These are phyloP conservation scores for Hanseniaspora occidentalis DNA, from an alignment of 805 yeast genomes.

Conservation along the genomic window DNA sequence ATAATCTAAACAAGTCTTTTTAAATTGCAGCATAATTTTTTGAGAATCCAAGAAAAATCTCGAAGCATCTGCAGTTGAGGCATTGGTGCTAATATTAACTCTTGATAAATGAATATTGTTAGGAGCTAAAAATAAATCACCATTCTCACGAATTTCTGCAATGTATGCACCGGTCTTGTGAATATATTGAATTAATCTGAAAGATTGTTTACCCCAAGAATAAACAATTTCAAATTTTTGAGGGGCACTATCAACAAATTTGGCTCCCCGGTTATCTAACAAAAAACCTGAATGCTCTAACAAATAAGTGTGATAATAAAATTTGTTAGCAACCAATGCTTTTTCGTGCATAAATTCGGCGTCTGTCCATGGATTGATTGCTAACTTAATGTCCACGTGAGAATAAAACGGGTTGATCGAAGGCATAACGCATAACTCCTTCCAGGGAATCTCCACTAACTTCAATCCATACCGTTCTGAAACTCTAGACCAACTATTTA, in stretches of 20 bases:
- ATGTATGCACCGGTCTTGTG: conserved; percentile 83
- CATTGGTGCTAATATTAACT: conserved; percentile 34
- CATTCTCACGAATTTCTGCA: conserved; percentile 72
- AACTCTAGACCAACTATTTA: conserved; percentile 64
- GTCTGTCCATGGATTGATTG: conserved; percentile 62
- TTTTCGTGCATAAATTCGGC: conserved; percentile 31
- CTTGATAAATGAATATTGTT: conserved; percentile 75
- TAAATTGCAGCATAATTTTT: conserved; percentile 56
- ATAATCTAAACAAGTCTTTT: conserved; percentile 45
- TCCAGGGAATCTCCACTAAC: conserved; percentile 84
- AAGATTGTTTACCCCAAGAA: conserved; percentile 85
- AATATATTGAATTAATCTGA: conserved; percentile 77
- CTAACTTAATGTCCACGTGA: conserved; percentile 53
- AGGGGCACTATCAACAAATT: conserved; percentile 38
- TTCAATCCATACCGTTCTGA: conserved; percentile 78
- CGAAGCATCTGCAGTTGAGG: conserved; percentile 21
- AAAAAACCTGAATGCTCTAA: conserved; percentile 62
- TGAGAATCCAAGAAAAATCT: conserved; percentile 48
- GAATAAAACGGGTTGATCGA: conserved; percentile 79
- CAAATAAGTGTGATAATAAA: conserved; percentile 67
- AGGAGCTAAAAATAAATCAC: conserved; percentile 73
- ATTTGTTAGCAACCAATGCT: conserved; percentile 38
- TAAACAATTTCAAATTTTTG: conserved; percentile 54
- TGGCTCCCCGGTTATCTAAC: conserved; percentile 68
- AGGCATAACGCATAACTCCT: conserved; percentile 69